Conservation (phyloP, 2,329 filamentous ascomycete genomes). For the Seiridium cupressi region DNA sequence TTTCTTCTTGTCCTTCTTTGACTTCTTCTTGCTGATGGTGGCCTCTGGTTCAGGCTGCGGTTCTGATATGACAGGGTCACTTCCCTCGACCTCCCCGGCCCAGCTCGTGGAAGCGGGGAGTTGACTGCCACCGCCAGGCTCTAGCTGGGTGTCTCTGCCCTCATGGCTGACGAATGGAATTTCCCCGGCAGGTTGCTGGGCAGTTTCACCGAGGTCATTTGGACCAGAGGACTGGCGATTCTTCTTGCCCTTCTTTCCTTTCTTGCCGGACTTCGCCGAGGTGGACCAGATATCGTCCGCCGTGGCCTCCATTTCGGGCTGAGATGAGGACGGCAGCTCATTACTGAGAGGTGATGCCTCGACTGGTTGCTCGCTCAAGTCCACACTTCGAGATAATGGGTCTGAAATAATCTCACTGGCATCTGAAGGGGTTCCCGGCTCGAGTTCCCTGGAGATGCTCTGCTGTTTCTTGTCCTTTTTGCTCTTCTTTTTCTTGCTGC, state of each 20-base stretch:
- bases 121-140: constrained; percentile 3
- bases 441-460: constrained; percentile 14
- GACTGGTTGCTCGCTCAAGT: neutral
- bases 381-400: constrained; percentile 3
- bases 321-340: neutral
- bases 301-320: neutral
- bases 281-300: constrained; percentile 10
- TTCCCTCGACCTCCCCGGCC: constrained; percentile 9
- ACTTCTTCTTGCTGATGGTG: constrained; percentile 16
- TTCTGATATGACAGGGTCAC: neutral
- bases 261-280: constrained; percentile 15
- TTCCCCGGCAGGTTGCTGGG: neutral
- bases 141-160: neutral
- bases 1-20: constrained; percentile 22
- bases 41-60: constrained; percentile 6
- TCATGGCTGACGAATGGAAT: neutral
- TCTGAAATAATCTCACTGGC: constrained; percentile 2
- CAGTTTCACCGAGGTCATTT: neutral
- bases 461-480: constrained; percentile 28
- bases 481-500: constrained; percentile 30
- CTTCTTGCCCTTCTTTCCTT: constrained; percentile 22
- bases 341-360: neutral
- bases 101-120: constrained; percentile 1
- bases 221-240: neutral
- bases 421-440: constrained; percentile 7